Base-by-base conservation (phyloP, 768 basidiomycete species). In the Porphyrellus cyaneotinctus region DNA sequence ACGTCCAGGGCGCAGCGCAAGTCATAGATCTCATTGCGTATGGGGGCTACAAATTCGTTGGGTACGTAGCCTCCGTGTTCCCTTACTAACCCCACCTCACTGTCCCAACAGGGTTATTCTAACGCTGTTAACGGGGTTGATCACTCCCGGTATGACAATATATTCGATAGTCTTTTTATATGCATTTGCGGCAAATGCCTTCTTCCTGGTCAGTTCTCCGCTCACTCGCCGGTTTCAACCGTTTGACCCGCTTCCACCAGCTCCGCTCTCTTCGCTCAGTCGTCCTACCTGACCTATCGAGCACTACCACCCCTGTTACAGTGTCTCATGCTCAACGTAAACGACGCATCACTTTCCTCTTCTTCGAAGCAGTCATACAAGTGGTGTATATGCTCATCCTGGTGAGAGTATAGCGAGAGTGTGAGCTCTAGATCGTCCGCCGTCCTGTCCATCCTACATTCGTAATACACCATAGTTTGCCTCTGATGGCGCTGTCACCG, bases 1-100 rank as follows among this genome's bases (percentile, higher is more conserved):
- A 91, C 54, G 91, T 98, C 2, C 80, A 86, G 54, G 85, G 85
- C 4, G 71, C 77, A 9, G 77, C 74, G 23, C 87, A 89, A 42
- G 79, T 90, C 22, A 78, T 88, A 6, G 93, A 97, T 64, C 71
- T 98, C 43, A 72, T 97, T 28, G 90, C 95, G 0, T 98, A 97
- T 65, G 89, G 87, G 6, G 95, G 97, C 0, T 98, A 98, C 74
- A 98, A 99, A 66, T 98, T 99, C 62, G 91, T 97, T 26, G 95
- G 92, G 92, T 93, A 58, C 26, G 84, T 44, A 4, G 4, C 30
- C 35, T 17, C 3, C 38, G 33, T 30, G 36, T 52, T 17, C n/a
- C n/a, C n/a, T n/a, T n/a, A n/a, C n/a, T n/a, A n/a, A n/a, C n/a
- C n/a, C n/a, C n/a, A n/a, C n/a, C n/a, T n/a, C n/a, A n/a, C n/a